Base-by-base conservation (phyloP, 2,329 filamentous ascomycete genomes). In the Fusarium palustre region DNA sequence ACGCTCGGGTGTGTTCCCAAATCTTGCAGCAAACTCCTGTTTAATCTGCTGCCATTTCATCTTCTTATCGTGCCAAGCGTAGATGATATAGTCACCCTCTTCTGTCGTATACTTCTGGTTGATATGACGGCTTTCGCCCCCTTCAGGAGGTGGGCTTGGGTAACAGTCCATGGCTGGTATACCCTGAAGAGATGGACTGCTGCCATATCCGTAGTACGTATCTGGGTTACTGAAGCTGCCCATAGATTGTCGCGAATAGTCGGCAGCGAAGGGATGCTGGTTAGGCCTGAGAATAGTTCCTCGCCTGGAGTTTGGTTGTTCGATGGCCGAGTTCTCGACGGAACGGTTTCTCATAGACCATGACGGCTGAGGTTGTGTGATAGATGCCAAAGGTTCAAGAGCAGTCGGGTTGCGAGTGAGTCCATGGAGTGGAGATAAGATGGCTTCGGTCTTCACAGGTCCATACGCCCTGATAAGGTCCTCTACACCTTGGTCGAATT, bases 71-170 rank as follows among this genome's bases (percentile, higher is more conserved):
- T 81, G 79, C 74, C 79, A 81, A n/a, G 78, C 78, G 63, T 82
- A 82, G 63, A 82, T 81, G 72, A 81, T 81, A 56, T 80, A 82
- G 68, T 82, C 80, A 18, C 80, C 79, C 64, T 82, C 79, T 62
- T 82, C 81, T 1, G 77, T 78, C 1, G 80, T 81, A 71, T 82
- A 82, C 70, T 82, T 82, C 50, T 81, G 79, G 70, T 82, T 82
- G 66, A 81, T 81, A 64, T 81, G 79, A 25, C 79, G 73, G 48
- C 77, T 78, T 64, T 81, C 78, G 15, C 73, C 73, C 30, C 73
- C 73, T 33, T 80, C 79, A 1, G 76, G 77, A 7, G 79, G 79
- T 15, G 79, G 78, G 54, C 77, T 79, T 20, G 77, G 79, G 43
- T 79, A 79, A 25, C 75, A 72, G 25, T 76, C 76, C 55, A 76